Conservation (phyloP, 2,329 filamentous ascomycete genomes). For the Epichloe sp. region DNA sequence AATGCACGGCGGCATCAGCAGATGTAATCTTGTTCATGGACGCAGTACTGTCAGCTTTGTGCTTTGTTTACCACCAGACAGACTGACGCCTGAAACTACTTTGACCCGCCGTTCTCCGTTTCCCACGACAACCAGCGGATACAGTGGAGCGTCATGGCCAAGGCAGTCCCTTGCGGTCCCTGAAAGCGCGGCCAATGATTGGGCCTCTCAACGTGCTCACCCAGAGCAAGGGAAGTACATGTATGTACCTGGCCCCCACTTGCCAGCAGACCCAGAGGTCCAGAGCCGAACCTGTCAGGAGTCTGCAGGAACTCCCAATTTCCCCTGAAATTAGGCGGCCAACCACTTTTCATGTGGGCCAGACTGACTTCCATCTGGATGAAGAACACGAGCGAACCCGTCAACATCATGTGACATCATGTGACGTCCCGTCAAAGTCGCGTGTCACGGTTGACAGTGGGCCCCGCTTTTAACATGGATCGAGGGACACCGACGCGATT, state of each 20-base stretch:
- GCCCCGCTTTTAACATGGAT: background rate
- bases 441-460: constrained; percentile 6
- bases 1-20: background rate
- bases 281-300: background rate
- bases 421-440: constrained; percentile 21
- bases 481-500: constrained; percentile 1
- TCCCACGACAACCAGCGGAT: constrained; percentile 12
- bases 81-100: background rate
- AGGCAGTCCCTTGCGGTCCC: background rate
- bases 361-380: background rate
- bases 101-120: constrained; percentile 4
- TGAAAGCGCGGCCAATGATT: background rate
- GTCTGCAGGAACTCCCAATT: constrained; percentile 13
- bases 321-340: constrained; percentile 14
- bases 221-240: background rate
- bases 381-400: background rate
- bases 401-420: constrained; percentile 9
- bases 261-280: too few relatives aligned
- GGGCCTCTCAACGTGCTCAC: too few relatives aligned
- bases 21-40: too few relatives aligned
- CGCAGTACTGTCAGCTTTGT: too few relatives aligned
- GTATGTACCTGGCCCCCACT: background rate
- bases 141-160: background rate
- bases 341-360: constrained; percentile 7
- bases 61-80: too few relatives aligned